Conservation (phyloP, 2,329 filamentous ascomycete genomes). For the Xylariales sp. region DNA sequence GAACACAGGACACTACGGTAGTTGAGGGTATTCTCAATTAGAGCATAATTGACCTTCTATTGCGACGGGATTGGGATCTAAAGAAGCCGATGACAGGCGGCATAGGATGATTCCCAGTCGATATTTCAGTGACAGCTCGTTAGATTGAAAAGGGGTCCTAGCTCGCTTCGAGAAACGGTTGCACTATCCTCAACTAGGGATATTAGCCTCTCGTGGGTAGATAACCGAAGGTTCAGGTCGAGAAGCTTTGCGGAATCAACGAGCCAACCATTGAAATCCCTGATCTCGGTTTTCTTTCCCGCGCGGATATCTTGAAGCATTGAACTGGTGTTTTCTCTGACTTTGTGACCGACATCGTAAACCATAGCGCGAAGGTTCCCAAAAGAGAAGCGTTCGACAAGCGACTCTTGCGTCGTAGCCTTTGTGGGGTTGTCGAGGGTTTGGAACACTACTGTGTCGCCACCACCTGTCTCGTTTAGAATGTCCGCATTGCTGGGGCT, state of each 20-base stretch:
- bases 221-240: constrained; percentile 25
- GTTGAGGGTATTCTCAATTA: too few relatives aligned
- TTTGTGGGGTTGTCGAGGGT: constrained; percentile 42
- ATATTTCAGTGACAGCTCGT: neutral
- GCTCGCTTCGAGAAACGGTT: neutral
- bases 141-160: neutral
- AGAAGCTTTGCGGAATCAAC: constrained; percentile 40
- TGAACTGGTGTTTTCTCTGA: constrained; percentile 52
- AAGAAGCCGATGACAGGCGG: too few relatives aligned
- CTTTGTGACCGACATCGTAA: constrained; percentile 40
- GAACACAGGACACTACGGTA: too few relatives aligned
- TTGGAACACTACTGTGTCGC: constrained; percentile 1
- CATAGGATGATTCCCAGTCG: neutral
- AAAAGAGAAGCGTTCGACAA: constrained; percentile 39
- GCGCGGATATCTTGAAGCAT: constrained; percentile 57
- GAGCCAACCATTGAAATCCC: constrained; percentile 58
- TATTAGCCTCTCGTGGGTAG: constrained; percentile 36
- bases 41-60: too few relatives aligned
- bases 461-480: constrained; percentile 16
- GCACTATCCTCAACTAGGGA: constrained; percentile 34
- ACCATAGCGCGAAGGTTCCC: constrained; percentile 39
- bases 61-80: too few relatives aligned
- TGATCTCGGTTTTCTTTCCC: constrained; percentile 49
- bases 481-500: constrained; percentile 44
- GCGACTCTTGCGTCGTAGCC: constrained; percentile 7